Base-by-base conservation (phyloP, 495 filamentous ascomycete genomes). In the Xylaria intraflava region DNA sequence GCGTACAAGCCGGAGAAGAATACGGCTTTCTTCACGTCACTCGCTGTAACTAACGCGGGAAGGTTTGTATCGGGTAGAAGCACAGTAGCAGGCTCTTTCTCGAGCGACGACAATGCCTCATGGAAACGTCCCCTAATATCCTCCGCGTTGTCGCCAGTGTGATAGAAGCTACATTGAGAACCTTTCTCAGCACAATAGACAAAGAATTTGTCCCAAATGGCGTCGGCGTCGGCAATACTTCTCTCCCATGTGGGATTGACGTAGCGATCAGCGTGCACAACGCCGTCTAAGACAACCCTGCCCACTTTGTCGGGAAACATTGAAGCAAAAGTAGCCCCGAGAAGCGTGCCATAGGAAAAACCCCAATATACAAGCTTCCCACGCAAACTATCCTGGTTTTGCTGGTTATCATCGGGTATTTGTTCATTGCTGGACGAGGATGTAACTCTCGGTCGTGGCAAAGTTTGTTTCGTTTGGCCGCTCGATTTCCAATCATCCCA, bases 281-380 rank as follows among this genome's bases (percentile, higher is more conserved):
- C 69, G 6, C 72, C 72, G 16, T 74, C 72, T 11, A 74, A 22
- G 17, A 74, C 33, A 44, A 74, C 0, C 29, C 70, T 62, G 11
- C 72, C 72, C n/a, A 74, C 70, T 38, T 62, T 60, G 7, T 71
- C 65, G 0, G 70, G 72, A 51, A 72, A 74, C 70, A 72, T 72
- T 9, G 58, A 62, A 9, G 72, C 67, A 24, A 73, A 74, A 39
- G 76, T 83, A 49, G 73, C 64, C 0, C 83, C 83, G 0, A 86
- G 63, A 2, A 81, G 53, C 1, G 79, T 81, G 1, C 82, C 83
- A 55, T 85, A 86, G 0, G 78, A 82, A 7, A 83, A 76, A 0
- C 82, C 82, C 80, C 81, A 84, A 53, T 80, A 84, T 5, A 78
- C 64, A 5, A 84, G 66, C 41, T 74, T 77, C 11, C 65, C 66